Evolutionary conservation across 208 protist species (phyloP).

Genomic region (Acanthamoeba sp.): DNA sequence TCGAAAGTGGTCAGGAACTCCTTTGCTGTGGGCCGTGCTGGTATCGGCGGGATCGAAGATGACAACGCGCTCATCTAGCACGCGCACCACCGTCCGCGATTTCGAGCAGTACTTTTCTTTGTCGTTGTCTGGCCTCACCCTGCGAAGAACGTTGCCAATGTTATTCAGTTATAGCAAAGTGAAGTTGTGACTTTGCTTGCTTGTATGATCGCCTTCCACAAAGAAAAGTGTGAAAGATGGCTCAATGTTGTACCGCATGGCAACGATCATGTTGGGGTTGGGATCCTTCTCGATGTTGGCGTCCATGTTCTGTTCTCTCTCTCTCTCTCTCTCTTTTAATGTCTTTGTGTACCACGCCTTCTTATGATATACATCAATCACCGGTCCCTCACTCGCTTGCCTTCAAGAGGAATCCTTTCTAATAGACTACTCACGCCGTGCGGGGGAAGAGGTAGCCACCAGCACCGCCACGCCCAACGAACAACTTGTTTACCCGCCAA

Average conservation of each 20-base stretch:
- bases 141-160: background rate
- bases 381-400: too few relatives aligned
- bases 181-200: too few relatives aligned
- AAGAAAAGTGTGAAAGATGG: background rate
- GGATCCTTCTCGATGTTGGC: slow-evolving; percentile 17
- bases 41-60: slow-evolving; percentile 71
- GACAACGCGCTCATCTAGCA: slow-evolving; percentile 69
- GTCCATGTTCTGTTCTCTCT: background rate
- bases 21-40: slow-evolving; percentile 24
- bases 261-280: slow-evolving; percentile 67
- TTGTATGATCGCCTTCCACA: background rate
- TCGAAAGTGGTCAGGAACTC: slow-evolving; percentile 62
- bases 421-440: too few relatives aligned
- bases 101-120: slow-evolving; percentile 64
- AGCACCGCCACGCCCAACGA: too few relatives aligned
- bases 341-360: too few relatives aligned
- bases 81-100: slow-evolving; percentile 59
- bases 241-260: background rate
- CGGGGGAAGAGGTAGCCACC: too few relatives aligned
- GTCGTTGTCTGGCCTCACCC: slow-evolving; percentile 66
- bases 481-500: too few relatives aligned
- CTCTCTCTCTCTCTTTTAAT: background rate
- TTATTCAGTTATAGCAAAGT: too few relatives aligned
- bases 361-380: too few relatives aligned
- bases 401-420: too few relatives aligned